Percentiles rank a stretch among this genome's conserved stretches.
Evolutionary conservation across 768 basidiomycete species (phyloP).

Genomic region (Lentinula edodes): DNA sequence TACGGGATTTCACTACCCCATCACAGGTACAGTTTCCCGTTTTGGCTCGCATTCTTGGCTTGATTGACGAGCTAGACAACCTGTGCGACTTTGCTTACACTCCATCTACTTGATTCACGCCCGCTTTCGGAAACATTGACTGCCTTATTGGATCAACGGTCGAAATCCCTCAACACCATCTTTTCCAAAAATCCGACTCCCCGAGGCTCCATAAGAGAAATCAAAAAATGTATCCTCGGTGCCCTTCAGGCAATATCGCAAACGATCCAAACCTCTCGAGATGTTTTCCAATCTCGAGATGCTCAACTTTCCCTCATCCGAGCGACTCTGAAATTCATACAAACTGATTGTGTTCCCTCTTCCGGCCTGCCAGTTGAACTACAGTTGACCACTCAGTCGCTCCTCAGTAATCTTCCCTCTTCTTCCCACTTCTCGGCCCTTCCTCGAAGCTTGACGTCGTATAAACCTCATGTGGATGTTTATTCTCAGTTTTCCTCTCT

Average conservation of each 20-base stretch:
- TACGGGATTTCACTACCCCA: slow-evolving; percentile 55
- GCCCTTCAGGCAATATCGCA: slow-evolving; percentile 50
- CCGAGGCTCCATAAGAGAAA: slow-evolving; percentile 34
- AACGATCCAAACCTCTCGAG: slow-evolving; percentile 53
- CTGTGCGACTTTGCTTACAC: slow-evolving; percentile 73
- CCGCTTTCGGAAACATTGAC: slow-evolving; percentile 70
- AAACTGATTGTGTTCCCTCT: slow-evolving; percentile 36
- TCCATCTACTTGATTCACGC: slow-evolving; percentile 86
- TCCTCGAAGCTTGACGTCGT: slow-evolving; percentile 62
- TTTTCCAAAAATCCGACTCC: slow-evolving; percentile 28
- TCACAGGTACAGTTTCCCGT: slow-evolving; percentile 37
- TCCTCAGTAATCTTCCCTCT: slow-evolving; percentile 73
- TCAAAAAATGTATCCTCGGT: slow-evolving; percentile 47
- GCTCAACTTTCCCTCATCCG: slow-evolving; percentile 43
- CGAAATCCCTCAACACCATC: slow-evolving; percentile 46
- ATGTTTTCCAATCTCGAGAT: slow-evolving; percentile 44
- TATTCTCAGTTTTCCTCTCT: slow-evolving; percentile 51
- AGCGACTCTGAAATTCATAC: slow-evolving; percentile 55
- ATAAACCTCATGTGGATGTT: slow-evolving; percentile 82
- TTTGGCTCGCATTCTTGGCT: not conserved
- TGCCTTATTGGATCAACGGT: slow-evolving; percentile 67
- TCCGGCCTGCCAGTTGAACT: slow-evolving; percentile 43
- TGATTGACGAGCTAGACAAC: slow-evolving; percentile 40
- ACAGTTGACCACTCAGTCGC: slow-evolving; percentile 56
- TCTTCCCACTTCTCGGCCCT: slow-evolving; percentile 78